These are phyloP conservation scores for Carex cristatella DNA, from an alignment of 176 grass and related monocot species.

Conservation along the genomic window DNA sequence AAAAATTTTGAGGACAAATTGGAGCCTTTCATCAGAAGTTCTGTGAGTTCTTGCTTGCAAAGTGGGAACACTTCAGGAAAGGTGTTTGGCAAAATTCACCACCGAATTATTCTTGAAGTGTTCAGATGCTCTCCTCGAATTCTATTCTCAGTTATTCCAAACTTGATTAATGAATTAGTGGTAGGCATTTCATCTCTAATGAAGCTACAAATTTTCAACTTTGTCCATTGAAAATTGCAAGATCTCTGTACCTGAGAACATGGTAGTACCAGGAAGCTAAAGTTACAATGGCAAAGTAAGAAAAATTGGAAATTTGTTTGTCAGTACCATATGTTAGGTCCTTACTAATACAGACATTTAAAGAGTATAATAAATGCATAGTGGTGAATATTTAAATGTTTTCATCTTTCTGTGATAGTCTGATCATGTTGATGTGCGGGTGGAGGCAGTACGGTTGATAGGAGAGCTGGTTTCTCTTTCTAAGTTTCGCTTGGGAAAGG, in stretches of 20 bases:
- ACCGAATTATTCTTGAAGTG: conserved; percentile 83
- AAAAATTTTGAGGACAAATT: conserved; percentile 54
- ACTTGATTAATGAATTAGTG: conserved; percentile 69
- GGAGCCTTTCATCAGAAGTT: conserved; percentile 49
- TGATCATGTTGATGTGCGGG: conserved; percentile 60
- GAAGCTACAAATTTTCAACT: conserved; percentile 18
- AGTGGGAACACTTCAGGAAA: conserved; percentile 39
- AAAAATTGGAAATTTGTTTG: not conserved
- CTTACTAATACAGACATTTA: not conserved
- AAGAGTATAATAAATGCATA: not conserved
- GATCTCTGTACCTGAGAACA: not conserved
- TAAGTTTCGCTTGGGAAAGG: conserved; percentile 68
- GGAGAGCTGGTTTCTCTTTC: conserved; percentile 78
- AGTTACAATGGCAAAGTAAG: not conserved
- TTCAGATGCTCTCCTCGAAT: conserved; percentile 71
- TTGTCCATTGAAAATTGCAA: conserved; percentile 25
- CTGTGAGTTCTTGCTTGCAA: conserved; percentile 60
- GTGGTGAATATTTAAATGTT: not conserved
- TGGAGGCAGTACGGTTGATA: conserved; percentile 68
- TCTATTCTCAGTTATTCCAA: conserved; percentile 73
- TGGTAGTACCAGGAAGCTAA: not conserved
- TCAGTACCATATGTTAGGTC: not conserved
- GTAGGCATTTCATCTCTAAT: conserved; percentile 34
- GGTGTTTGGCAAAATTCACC: conserved; percentile 47
- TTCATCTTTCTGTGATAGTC: conserved; percentile 31